Evolutionary conservation across 306 rosid species (phyloP), one percentile per base, ranked within the genome.

Genomic region (Rosa chinensis): DNA sequence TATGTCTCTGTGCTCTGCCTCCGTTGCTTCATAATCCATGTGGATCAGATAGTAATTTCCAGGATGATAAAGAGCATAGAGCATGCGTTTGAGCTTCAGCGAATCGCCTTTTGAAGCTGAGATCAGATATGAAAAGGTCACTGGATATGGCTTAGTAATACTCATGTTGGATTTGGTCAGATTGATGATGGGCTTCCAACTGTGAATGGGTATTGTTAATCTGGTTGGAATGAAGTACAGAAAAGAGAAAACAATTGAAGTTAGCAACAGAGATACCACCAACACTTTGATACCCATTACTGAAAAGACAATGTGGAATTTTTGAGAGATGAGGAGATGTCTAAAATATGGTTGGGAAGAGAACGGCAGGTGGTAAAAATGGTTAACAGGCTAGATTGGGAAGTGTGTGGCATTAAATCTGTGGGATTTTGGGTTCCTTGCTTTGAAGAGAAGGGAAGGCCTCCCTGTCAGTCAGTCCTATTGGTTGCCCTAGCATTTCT

Each of bases 21-120:
- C 79, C 10, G 97, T 87, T 3, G 98, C 98, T 0, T 84, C 97
- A 50, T 68, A 83, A 78, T 94, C 98, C 87, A 92, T 70, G 76
- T 94, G 98, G 73, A 94, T 89, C 78, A 94, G 76, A 80, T 94
- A 94, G 86, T 84, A 88, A 77, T 94, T 94, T 0, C 89, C 97
- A 1, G 98, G 98, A 84, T 94, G 98, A 16, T 94, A 92, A 50
- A 92, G 79, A 0, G 90, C 97, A 32, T 70, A 78, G 3, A 94
- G 53, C 81, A 90, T 66, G 13, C 98, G 89, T 62, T 87, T 92
- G 55, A 94, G 88, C 77, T 56, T 89, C 9, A 23, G 35, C 25
- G 83, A 20, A 81, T 94, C 98, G 8, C 98, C 98, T 70, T 81
- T 90, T 0, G 98, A 90, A 23, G 97, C 94, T 11, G 97, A 94